Conservation (phyloP, 805 yeast species). For the Myxozyma melibiosi region DNA sequence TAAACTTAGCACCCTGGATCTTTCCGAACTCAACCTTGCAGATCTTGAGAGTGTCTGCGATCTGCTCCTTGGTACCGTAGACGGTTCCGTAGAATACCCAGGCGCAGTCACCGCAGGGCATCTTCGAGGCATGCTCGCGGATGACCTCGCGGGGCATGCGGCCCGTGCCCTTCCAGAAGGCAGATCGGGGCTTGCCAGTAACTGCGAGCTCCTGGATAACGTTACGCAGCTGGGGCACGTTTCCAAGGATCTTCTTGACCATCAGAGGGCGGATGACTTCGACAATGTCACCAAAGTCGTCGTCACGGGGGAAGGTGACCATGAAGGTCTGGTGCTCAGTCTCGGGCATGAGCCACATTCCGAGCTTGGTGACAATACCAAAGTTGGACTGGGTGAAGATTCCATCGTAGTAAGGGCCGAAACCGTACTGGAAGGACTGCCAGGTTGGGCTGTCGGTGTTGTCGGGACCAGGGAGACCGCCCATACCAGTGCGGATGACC, state of each 20-base stretch:
- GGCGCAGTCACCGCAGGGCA: conserved; percentile 11
- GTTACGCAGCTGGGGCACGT: conserved; percentile 9
- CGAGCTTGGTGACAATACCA: conserved; percentile 17
- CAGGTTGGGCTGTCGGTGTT: conserved; percentile 2
- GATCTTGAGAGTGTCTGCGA: background rate
- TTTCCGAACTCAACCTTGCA: background rate
- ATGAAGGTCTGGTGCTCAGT: conserved; percentile 10
- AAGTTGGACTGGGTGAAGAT: conserved; percentile 12
- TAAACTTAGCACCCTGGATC: background rate
- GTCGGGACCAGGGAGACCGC: conserved; percentile 15
- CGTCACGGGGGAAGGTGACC: conserved; percentile 9
- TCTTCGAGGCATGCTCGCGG: conserved; percentile 1
- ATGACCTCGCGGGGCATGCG: conserved; percentile 7
- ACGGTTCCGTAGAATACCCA: conserved; percentile 9
- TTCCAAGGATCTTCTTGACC: conserved; percentile 1
- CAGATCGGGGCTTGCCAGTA: background rate
- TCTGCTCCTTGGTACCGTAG: background rate
- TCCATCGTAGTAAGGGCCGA: conserved; percentile 10
- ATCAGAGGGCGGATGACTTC: conserved; percentile 5
- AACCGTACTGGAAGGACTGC: conserved; percentile 13
- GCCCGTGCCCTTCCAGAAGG: conserved; percentile 1
- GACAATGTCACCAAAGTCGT: conserved; percentile 6
- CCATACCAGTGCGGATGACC: conserved; percentile 16
- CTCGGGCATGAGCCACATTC: conserved; percentile 14
- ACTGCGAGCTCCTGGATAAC: conserved; percentile 14